Evolutionary conservation across 345 rosid species (phyloP), one percentile per base, ranked within the genome.

Genomic region (Salix koriyanagi): DNA sequence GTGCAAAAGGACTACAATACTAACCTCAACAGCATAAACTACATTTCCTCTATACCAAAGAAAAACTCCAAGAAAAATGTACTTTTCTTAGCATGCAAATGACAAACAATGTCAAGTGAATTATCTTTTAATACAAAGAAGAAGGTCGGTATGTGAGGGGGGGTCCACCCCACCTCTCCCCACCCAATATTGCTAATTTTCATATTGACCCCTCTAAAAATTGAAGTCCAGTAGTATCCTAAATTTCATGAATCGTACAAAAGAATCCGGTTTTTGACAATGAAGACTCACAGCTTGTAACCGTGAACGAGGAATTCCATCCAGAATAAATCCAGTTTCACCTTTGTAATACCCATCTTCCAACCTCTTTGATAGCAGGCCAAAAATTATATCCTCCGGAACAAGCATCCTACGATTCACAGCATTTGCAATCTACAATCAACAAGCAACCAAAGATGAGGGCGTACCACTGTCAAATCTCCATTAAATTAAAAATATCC

Each of bases 251-350:
- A 48, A 48, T 48, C 54, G 15, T 13, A 4, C 7, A 62, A 36
- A 34, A 36, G 61, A 18, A 76, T 76, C 48, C 60, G 52, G 2
- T 37, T 16, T 11, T 46, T 54, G 9, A 19, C 18, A 41, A 60
- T 4, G 66, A 32, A 52, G n/a, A 75, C 82, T 78, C 67, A 75
- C 84, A 4, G 97, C 98, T 80, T 96, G 99, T 46, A 79, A n/a
- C 77, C 83, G 84, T 10, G 93, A 86, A 28, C 94, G 91, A 70
- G 97, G 99, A 83, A 96, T 85, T 14, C 99, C 98, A 75, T 96
- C 97, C 9, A 96, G 92, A 83, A 96, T 91, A 85, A 96, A 96
- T 39, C 99, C 98, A 19, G 85, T 88, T 86, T 96, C 98, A 19
- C 99, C 99, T 39, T 72, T 86, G 52, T 60, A 75, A 79, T 87